Conservation (phyloP, 805 yeast species). For the Hanseniaspora nectarophila region DNA sequence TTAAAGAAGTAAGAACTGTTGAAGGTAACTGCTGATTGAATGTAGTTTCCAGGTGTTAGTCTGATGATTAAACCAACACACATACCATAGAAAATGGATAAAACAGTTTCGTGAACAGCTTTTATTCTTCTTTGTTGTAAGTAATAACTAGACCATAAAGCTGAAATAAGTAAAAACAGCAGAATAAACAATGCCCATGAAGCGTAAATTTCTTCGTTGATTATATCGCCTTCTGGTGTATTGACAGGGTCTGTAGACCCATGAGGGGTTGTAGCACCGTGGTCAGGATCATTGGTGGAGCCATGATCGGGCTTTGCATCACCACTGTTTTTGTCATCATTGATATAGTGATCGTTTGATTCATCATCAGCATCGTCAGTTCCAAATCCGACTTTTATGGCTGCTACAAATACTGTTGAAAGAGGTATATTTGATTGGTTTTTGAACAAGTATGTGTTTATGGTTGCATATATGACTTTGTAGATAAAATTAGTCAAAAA, state of each 20-base stretch:
- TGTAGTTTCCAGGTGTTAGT: conserved; percentile 88
- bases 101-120: conserved; percentile 94
- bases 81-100: conserved; percentile 95
- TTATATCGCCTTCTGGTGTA: conserved; percentile 53
- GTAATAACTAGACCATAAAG: conserved; percentile 90
- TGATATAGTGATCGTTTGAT: background rate
- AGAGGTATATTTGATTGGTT: background rate
- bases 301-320: background rate
- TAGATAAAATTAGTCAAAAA: background rate
- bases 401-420: background rate
- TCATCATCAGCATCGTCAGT: conserved; percentile 12
- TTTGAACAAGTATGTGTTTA: conserved; percentile 4
- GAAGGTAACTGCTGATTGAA: conserved; percentile 92
- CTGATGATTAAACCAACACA: conserved; percentile 84
- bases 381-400: conserved; percentile 10
- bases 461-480: conserved; percentile 1
- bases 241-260: conserved; percentile 26
- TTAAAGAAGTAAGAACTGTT: conserved; percentile 91
- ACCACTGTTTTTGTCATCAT: background rate
- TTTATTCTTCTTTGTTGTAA: conserved; percentile 82
- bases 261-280: background rate
- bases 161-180: conserved; percentile 65
- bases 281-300: background rate
- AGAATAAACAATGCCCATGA: conserved; percentile 95
- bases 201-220: conserved; percentile 86